Percentiles rank a stretch among this genome's conserved stretches.
These are phyloP conservation scores for Acanthamoeba lenticulata DNA, from an alignment of 208 protist species.

Conservation along the genomic window DNA sequence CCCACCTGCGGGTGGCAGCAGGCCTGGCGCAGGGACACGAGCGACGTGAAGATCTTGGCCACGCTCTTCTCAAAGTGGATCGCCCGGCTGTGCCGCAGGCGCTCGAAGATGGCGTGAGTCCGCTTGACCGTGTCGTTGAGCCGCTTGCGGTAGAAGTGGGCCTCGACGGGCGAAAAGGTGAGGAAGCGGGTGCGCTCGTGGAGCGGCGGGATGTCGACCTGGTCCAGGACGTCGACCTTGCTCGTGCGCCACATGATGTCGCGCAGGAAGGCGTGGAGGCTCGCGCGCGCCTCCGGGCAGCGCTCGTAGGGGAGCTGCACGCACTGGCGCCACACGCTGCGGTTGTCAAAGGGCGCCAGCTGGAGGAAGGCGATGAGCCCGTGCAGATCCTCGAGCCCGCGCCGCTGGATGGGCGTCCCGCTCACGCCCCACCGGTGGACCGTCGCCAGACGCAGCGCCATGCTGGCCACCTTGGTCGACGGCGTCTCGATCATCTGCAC, in stretches of 20 bases:
- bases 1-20: constrained; percentile 64
- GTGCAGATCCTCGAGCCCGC: constrained; percentile 71
- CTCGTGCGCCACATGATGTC: constrained; percentile 52
- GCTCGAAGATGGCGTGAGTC: background rate
- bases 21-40: constrained; percentile 13
- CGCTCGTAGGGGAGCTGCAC: constrained; percentile 50
- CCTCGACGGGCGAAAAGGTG: constrained; percentile 29
- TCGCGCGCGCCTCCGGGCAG: background rate
- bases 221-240: constrained; percentile 11
- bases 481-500: constrained; percentile 62
- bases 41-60: constrained; percentile 8
- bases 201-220: constrained; percentile 31
- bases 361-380: constrained; percentile 68
- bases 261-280: background rate
- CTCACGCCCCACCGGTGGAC: constrained; percentile 61
- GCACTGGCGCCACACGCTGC: background rate
- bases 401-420: constrained; percentile 51
- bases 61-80: constrained; percentile 44
- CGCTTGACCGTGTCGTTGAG: background rate
- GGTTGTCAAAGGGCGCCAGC: background rate
- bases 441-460: constrained; percentile 45
- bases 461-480: constrained; percentile 56
- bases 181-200: background rate
- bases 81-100: background rate
- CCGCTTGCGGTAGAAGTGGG: constrained; percentile 55